Percentiles rank a stretch among this genome's conserved stretches.
Evolutionary conservation across 2,329 filamentous ascomycete genomes (phyloP).

Genomic region (Penicillium verrucosum): DNA sequence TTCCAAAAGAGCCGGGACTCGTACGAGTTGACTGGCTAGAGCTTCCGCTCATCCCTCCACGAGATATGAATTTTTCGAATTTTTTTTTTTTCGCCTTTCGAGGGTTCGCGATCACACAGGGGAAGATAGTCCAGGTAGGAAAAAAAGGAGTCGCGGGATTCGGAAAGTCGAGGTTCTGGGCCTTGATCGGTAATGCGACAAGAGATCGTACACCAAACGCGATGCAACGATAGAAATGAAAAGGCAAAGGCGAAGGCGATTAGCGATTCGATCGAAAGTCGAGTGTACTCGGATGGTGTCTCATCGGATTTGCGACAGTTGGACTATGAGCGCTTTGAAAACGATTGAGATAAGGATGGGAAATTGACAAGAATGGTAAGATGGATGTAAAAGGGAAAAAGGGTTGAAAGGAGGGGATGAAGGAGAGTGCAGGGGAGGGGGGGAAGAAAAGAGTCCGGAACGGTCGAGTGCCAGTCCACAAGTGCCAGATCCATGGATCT

Average conservation of each 20-base stretch:
- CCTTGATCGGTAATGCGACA: conserved; percentile 16
- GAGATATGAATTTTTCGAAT: conserved; percentile 3
- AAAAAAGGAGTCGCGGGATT: conserved; percentile 8
- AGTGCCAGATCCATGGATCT: conserved; percentile 30
- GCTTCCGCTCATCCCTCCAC: conserved; percentile 42
- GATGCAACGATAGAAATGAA: conserved; percentile 7
- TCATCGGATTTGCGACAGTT: conserved; percentile 25
- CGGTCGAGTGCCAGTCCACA: conserved; percentile 25
- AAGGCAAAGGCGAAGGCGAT: conserved; percentile 8
- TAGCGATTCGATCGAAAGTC: conserved; percentile 20
- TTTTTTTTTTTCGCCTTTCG: conserved; percentile 4
- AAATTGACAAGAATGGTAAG: conserved; percentile 10
- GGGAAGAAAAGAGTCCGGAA: conserved; percentile 24
- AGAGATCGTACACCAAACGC: conserved; percentile 8
- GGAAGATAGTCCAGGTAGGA: not conserved
- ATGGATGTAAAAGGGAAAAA: conserved; percentile 13
- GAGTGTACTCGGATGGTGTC: conserved; percentile 10
- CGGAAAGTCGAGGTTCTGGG: not conserved
- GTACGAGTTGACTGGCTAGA: conserved; percentile 42
- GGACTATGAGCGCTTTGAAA: conserved; percentile 9
- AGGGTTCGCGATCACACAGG: conserved; percentile 17
- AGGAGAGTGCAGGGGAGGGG: conserved; percentile 18
- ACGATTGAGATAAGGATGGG: conserved; percentile 10
- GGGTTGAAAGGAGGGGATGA: conserved; percentile 19
- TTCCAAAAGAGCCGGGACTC: conserved; percentile 41